A percentile compares a stretch with the other conserved stretches of the same genome.
Evolutionary conservation across 2,329 filamentous ascomycete species (phyloP).

Genomic region (Colletotrichum destructivum): DNA sequence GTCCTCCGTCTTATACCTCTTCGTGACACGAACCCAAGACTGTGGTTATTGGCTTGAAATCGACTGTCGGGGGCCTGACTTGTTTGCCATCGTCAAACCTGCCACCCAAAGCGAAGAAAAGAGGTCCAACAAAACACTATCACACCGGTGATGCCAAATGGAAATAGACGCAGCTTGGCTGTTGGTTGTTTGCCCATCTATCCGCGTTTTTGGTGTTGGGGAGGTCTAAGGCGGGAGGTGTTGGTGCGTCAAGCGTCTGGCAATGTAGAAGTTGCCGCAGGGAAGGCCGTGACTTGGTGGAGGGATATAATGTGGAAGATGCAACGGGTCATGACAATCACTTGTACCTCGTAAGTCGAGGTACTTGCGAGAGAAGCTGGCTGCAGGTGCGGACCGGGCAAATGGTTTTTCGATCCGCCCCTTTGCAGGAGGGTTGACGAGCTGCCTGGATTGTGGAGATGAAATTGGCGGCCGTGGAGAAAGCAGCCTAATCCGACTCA

Average conservation of each 20-base stretch:
- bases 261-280: constrained; percentile 36
- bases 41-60: constrained; percentile 42
- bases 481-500: constrained; percentile 34
- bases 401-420: constrained; percentile 43
- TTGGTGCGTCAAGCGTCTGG: constrained; percentile 39
- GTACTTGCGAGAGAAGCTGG: constrained; percentile 42
- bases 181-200: constrained; percentile 44
- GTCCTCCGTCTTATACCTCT: constrained; percentile 42
- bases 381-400: constrained; percentile 41
- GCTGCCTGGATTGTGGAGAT: constrained; percentile 39
- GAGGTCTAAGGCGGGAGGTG: constrained; percentile 27
- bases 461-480: constrained; percentile 40
- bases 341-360: constrained; percentile 43
- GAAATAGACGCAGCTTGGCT: constrained; percentile 36
- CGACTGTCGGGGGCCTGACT: constrained; percentile 40
- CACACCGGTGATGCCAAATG: constrained; percentile 43
- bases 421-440: constrained; percentile 41
- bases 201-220: constrained; percentile 34
- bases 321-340: constrained; percentile 21
- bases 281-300: constrained; percentile 40
- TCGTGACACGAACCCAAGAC: constrained; percentile 40
- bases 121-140: constrained; percentile 36
- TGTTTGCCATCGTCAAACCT: constrained; percentile 44
- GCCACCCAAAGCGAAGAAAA: constrained; percentile 33
- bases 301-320: constrained; percentile 40